Percentiles rank a stretch among this genome's conserved stretches.
These are phyloP conservation scores for Phaeodactylum tricornutum DNA, from an alignment of 108 stramenopile genomes.

Conservation along the genomic window DNA sequence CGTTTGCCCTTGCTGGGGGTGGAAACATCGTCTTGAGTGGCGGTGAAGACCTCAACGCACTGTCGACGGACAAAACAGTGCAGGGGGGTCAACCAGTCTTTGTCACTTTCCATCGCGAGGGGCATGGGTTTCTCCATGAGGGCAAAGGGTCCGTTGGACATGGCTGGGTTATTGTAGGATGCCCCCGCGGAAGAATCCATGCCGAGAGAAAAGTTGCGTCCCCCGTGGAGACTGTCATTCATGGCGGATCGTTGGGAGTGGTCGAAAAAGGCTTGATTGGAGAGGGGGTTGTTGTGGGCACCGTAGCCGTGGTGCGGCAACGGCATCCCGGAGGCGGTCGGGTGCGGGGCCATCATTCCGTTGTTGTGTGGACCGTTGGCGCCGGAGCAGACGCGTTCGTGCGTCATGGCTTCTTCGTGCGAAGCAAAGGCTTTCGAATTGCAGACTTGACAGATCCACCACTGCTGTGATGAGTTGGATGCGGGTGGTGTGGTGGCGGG, in stretches of 20 bases:
- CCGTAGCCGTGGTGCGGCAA: too few relatives aligned
- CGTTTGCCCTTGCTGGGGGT: constrained; percentile 73
- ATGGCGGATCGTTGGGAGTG: constrained; percentile 2
- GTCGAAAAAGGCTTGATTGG: not conserved
- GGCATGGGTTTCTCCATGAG: constrained; percentile 37
- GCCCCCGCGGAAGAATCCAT: not conserved
- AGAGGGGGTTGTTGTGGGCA: not conserved
- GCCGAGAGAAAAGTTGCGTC: too few relatives aligned
- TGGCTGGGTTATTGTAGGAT: not conserved
- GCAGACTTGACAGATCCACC: constrained; percentile 40
- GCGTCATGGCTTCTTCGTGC: constrained; percentile 23
- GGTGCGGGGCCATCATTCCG: not conserved
- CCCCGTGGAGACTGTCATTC: not conserved
- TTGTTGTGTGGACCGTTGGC: not conserved
- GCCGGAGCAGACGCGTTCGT: constrained; percentile 9
- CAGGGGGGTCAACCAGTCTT: constrained; percentile 72
- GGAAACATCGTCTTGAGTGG: constrained; percentile 53
- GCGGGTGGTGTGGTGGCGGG: too few relatives aligned
- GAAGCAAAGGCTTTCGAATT: constrained; percentile 40
- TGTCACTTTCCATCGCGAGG: constrained; percentile 50
- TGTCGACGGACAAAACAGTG: constrained; percentile 76
- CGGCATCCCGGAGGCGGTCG: not conserved
- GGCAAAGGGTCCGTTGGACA: constrained; percentile 46
- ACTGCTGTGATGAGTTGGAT: too few relatives aligned
- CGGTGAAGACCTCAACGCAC: constrained; percentile 70